Evolutionary conservation across 352 stramenopile species (phyloP).

Genomic region (Pythium guiyangense): DNA sequence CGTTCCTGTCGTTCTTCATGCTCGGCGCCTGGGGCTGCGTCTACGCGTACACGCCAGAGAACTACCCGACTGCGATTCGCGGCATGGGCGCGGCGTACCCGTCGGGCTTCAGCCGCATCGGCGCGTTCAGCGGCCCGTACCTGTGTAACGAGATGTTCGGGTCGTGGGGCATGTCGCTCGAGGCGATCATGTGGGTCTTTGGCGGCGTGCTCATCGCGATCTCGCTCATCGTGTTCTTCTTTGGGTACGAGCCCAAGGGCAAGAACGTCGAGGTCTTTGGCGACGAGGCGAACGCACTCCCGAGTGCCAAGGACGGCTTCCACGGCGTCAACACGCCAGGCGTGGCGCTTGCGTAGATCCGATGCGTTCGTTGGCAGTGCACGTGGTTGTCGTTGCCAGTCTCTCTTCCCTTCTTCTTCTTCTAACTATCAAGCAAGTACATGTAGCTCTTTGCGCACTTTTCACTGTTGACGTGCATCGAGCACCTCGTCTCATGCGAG

Average conservation of each 20-base stretch:
- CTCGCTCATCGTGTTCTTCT: conserved; percentile 40
- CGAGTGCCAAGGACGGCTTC: conserved; percentile 5
- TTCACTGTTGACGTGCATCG: no score
- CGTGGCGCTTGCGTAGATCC: not conserved
- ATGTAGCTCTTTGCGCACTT: no score
- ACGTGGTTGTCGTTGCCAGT: no score
- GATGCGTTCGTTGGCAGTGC: no score
- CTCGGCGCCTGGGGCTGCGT: conserved; percentile 61
- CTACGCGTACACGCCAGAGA: conserved; percentile 71
- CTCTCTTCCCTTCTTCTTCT: no score
- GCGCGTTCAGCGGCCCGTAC: conserved; percentile 60
- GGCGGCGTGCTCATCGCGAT: conserved; percentile 56
- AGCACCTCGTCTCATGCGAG: no score
- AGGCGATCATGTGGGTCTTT: conserved; percentile 70
- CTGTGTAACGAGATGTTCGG: conserved; percentile 56
- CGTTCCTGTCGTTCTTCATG: conserved; percentile 65
- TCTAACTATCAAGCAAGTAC: no score
- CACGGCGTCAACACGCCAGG: conserved; percentile 3
- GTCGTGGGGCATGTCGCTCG: conserved; percentile 47
- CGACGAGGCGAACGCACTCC: conserved; percentile 4
- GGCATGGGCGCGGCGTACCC: conserved; percentile 65
- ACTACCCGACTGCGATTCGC: conserved; percentile 69
- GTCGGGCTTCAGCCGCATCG: conserved; percentile 61
- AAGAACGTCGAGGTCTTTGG: conserved; percentile 62
- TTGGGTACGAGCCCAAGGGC: conserved; percentile 61